phyloP scores from a whole-genome alignment of 352 stramenopile species.

The Phytophthora cajani region DNA sequence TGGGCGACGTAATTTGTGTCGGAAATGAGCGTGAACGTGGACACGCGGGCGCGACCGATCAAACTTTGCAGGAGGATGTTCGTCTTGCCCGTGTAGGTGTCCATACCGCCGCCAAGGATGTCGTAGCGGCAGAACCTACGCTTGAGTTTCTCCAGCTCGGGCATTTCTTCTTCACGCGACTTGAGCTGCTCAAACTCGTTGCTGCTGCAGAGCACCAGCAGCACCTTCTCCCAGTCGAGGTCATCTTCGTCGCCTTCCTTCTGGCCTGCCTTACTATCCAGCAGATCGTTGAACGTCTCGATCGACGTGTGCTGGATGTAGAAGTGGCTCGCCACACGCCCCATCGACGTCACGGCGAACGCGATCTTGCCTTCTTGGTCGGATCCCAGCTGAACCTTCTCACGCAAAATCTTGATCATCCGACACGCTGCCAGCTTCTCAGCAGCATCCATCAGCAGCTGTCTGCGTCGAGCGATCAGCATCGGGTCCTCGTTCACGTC shows the following conservation, averaged over 20 bases:
- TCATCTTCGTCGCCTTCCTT: slow-evolving; percentile 51
- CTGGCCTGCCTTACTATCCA: slow-evolving; percentile 71
- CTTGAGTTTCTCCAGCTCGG: slow-evolving; percentile 94
- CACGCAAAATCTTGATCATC: slow-evolving; percentile 85
- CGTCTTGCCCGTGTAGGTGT: slow-evolving; percentile 95
- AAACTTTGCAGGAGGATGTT: slow-evolving; percentile 96
- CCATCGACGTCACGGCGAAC: slow-evolving; percentile 96
- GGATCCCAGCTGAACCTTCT: slow-evolving; percentile 50
- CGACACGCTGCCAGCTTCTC: slow-evolving; percentile 79
- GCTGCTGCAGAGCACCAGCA: slow-evolving; percentile 79
- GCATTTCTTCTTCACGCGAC: slow-evolving; percentile 95
- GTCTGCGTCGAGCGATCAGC: slow-evolving; percentile 70
- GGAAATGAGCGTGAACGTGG: slow-evolving; percentile 97
- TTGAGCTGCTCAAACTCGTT: slow-evolving; percentile 97
- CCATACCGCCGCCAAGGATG: slow-evolving; percentile 91
- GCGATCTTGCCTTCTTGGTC: slow-evolving; percentile 53
- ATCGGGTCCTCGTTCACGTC: slow-evolving; percentile 92
- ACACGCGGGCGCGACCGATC: slow-evolving; percentile 81
- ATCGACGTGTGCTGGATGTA: slow-evolving; percentile 99
- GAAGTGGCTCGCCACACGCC: slow-evolving; percentile 98
- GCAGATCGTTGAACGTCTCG: slow-evolving; percentile 96
- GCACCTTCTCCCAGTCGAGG: slow-evolving; percentile 70
- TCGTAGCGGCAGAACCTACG: slow-evolving; percentile 89
- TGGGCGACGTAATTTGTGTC: slow-evolving; percentile 99
- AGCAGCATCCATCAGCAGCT: slow-evolving; percentile 76